Conservation (phyloP, 139 green algal genomes). For the Limnomonas spitsbergensis region DNA sequence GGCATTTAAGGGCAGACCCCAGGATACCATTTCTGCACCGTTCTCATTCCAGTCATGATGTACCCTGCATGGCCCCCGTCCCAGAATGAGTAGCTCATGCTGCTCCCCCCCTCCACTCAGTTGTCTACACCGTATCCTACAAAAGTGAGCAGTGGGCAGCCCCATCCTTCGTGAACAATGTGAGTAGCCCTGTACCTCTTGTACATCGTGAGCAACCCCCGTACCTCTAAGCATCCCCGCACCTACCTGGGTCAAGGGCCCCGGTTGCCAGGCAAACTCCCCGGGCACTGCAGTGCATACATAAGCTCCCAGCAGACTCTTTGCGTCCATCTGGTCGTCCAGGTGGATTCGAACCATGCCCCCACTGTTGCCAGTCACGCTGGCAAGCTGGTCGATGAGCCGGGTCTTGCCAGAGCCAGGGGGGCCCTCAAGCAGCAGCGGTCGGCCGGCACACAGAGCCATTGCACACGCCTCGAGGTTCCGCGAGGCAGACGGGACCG, state of each 20-base stretch:
- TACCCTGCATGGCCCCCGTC: no score
- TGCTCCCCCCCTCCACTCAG: no score
- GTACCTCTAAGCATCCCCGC: no score
- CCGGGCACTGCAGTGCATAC: constrained; percentile 83
- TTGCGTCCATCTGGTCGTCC: constrained; percentile 95
- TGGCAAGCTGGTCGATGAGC: constrained; percentile 75
- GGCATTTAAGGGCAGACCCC: no score
- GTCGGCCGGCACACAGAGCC: constrained; percentile 68
- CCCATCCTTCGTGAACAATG: no score
- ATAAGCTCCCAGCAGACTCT: constrained; percentile 91
- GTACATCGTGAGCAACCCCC: no score
- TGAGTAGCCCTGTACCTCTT: no score
- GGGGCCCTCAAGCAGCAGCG: constrained; percentile 87
- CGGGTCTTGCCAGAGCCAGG: constrained; percentile 84
- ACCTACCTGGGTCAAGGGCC: constrained; percentile 82
- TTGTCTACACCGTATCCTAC: no score
- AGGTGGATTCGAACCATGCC: constrained; percentile 76
- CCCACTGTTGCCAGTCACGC: constrained; percentile 66
- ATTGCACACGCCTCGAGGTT: constrained; percentile 48
- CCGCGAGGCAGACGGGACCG: not conserved
- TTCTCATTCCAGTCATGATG: no score
- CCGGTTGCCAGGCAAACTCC: constrained; percentile 94
- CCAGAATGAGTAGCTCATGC: no score
- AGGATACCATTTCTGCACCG: no score
- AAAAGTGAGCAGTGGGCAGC: no score